These are phyloP conservation scores for Annulohypoxylon truncatum DNA, from an alignment of 2,329 filamentous ascomycete genomes.

Conservation along the genomic window DNA sequence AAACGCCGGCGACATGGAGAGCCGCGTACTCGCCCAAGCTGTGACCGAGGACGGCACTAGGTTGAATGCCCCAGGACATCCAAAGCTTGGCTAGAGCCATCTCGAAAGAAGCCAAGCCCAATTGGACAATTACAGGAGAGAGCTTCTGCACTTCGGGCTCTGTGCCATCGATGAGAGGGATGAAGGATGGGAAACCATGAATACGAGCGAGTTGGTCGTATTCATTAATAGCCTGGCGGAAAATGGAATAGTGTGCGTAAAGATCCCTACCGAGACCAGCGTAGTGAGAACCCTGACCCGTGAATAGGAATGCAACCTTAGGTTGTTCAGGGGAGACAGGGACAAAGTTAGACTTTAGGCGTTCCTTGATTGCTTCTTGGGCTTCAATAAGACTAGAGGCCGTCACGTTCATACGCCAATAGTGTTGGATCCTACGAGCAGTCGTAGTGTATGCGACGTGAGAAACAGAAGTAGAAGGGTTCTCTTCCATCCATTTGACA, in stretches of 20 bases:
- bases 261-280: constrained; percentile 64
- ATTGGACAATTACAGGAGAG: constrained; percentile 64
- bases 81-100: constrained; percentile 68
- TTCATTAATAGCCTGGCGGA: constrained; percentile 65
- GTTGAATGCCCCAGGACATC: constrained; percentile 66
- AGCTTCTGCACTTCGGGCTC: constrained; percentile 57
- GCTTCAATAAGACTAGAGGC: constrained; percentile 58
- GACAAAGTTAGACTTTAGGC: constrained; percentile 57
- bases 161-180: constrained; percentile 62
- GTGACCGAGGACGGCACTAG: constrained; percentile 68
- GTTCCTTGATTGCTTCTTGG: constrained; percentile 55
- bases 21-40: constrained; percentile 81
- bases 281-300: constrained; percentile 67
- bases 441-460: constrained; percentile 75
- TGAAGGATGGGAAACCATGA: constrained; percentile 68
- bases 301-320: constrained; percentile 66
- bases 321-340: constrained; percentile 58
- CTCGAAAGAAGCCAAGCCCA: constrained; percentile 66
- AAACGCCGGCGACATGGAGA: constrained; percentile 75
- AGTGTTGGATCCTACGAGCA: constrained; percentile 71
- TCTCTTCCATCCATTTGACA: constrained; percentile 63
- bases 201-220: constrained; percentile 64
- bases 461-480: constrained; percentile 64
- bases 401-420: constrained; percentile 64
- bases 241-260: constrained; percentile 59